Evolutionary conservation across 2,329 filamentous ascomycete genomes (phyloP).

Genomic region (Fusarium sp.): DNA sequence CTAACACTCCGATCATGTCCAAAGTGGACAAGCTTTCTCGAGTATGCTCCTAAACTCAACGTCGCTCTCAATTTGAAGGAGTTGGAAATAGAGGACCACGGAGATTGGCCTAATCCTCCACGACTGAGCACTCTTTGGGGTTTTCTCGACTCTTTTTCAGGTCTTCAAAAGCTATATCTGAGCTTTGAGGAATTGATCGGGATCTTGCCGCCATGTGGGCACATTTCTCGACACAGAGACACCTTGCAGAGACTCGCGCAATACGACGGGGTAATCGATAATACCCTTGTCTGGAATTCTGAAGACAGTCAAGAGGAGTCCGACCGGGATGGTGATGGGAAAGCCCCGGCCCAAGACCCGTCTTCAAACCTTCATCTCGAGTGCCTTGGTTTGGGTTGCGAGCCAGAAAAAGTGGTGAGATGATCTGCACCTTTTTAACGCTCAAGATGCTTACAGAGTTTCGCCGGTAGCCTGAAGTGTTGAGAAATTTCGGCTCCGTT

Average conservation of each 20-base stretch:
- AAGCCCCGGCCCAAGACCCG: not conserved
- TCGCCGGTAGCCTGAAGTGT: not conserved
- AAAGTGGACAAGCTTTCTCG: not conserved
- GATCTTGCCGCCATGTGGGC: not conserved
- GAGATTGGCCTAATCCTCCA: not conserved
- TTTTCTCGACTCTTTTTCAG: not conserved
- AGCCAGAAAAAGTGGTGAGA: not conserved
- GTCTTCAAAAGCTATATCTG: not conserved
- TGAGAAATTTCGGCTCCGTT: not conserved
- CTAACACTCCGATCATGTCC: not conserved
- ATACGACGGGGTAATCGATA: not conserved
- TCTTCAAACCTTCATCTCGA: not conserved
- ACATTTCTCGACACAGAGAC: not conserved
- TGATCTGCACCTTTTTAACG: not conserved
- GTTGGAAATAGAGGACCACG: not conserved
- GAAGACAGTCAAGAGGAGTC: not conserved
- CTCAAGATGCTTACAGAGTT: not conserved
- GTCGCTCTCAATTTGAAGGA: not conserved
- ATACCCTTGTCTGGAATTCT: not conserved
- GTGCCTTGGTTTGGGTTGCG: constrained; percentile 10
- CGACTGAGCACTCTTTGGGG: not conserved
- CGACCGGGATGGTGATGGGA: not conserved
- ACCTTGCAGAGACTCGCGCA: constrained; percentile 4
- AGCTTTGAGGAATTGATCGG: not conserved
- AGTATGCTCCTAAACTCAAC: not conserved